Percentiles rank a stretch among this genome's conserved stretches.
phyloP scores from a whole-genome alignment of 441 rosid species.

The Pelargonium citronellum region DNA sequence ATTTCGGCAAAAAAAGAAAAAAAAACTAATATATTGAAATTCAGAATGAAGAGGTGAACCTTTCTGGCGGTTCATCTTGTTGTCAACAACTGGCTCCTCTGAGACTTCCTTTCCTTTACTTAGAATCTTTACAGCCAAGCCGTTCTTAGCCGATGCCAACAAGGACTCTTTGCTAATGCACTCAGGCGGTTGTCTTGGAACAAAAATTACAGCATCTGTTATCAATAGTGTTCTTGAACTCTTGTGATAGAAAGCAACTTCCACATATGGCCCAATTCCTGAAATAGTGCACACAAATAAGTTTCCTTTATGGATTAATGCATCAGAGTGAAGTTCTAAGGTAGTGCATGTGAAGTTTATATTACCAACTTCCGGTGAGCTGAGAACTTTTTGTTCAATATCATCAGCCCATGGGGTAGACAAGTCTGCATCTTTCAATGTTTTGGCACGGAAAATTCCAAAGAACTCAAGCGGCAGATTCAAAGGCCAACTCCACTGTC shows the following conservation, averaged over 20 bases:
- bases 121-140: slow-evolving; percentile 83
- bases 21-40: neutral
- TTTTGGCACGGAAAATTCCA: slow-evolving; percentile 81
- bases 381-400: slow-evolving; percentile 82
- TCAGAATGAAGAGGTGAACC: slow-evolving; percentile 36
- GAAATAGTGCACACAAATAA: slow-evolving; percentile 24
- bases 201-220: slow-evolving; percentile 89
- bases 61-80: slow-evolving; percentile 59
- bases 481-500: slow-evolving; percentile 99
- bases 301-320: neutral
- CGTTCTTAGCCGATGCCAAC: slow-evolving; percentile 86
- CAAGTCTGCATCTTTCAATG: slow-evolving; percentile 58
- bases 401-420: slow-evolving; percentile 87
- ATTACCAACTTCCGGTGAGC: slow-evolving; percentile 97
- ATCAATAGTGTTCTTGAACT: slow-evolving; percentile 73
- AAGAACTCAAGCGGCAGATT: slow-evolving; percentile 88
- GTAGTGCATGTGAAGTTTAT: slow-evolving; percentile 15
- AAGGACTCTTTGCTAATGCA: slow-evolving; percentile 74
- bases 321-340: slow-evolving; percentile 10
- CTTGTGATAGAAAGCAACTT: slow-evolving; percentile 89
- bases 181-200: slow-evolving; percentile 68
- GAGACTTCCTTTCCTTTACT: slow-evolving; percentile 86
- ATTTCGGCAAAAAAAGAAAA: too few relatives aligned
- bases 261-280: slow-evolving; percentile 94
- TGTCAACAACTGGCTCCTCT: slow-evolving; percentile 78